Percentiles rank a stretch among this genome's conserved stretches.
Evolutionary conservation across 116 monocot genomes (phyloP).

Genomic region (Zostera marina): DNA sequence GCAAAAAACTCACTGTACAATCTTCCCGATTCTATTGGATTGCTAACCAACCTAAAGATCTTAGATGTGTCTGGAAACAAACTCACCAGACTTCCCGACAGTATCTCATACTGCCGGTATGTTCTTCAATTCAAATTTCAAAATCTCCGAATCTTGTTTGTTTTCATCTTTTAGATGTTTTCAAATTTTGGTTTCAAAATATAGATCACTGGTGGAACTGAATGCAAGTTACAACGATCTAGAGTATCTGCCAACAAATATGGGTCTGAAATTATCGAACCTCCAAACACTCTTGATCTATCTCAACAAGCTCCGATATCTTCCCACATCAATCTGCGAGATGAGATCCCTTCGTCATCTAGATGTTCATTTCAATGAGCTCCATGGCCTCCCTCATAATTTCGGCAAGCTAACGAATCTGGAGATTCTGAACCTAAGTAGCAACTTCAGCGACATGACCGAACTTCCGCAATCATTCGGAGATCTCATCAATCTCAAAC

Average conservation of each 20-base stretch:
- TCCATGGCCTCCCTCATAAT: slow-evolving; percentile 34
- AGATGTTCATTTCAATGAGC: slow-evolving; percentile 74
- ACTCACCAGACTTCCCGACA: slow-evolving; percentile 72
- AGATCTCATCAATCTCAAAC: slow-evolving; percentile 35
- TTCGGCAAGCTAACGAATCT: slow-evolving; percentile 42
- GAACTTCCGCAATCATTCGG: slow-evolving; percentile 47
- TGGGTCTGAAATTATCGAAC: slow-evolving; percentile 49
- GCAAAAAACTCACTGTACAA: slow-evolving; percentile 42
- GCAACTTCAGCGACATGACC: slow-evolving; percentile 50
- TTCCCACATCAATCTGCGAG: slow-evolving; percentile 56
- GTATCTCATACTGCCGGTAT: slow-evolving; percentile 79
- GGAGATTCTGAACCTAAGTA: slow-evolving; percentile 42
- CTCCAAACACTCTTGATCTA: slow-evolving; percentile 46
- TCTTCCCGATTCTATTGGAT: slow-evolving; percentile 79
- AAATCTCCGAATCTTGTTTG: not conserved
- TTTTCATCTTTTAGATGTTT: not conserved
- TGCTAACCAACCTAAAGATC: slow-evolving; percentile 67
- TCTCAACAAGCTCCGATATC: slow-evolving; percentile 66
- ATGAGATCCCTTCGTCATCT: slow-evolving; percentile 48
- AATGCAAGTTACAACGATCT: slow-evolving; percentile 79
- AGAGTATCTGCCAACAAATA: slow-evolving; percentile 64
- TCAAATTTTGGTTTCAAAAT: not conserved
- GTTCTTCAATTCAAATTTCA: not conserved
- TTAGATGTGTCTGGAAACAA: slow-evolving; percentile 76
- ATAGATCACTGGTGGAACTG: slow-evolving; percentile 73